Evolutionary conservation across 2,329 filamentous ascomycete genomes (phyloP), one percentile per base, ranked within the genome.

Genomic region (Botrytis aclada): DNA sequence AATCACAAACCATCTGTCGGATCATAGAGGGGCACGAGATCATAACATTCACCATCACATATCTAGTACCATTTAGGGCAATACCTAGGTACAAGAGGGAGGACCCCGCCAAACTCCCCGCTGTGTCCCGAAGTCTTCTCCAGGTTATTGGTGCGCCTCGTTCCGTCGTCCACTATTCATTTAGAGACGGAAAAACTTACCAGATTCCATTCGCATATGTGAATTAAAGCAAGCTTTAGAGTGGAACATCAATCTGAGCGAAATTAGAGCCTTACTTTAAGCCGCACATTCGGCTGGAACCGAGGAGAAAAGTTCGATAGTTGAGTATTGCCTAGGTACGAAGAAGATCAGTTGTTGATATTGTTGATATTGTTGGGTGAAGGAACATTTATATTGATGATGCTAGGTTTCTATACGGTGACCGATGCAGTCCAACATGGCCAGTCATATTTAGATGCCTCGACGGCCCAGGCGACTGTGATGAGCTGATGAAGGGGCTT

Each of bases 141-240:
- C 65, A 56, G 65, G 18, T 56, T 69, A 69, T 69, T 69, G 65
- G 65, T 69, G 65, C 65, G 65, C 65, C 16, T 69, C 65, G 47
- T 16, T 69, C 34, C 47, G n/a, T 12, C n/a, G 39, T 58, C 65
- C 65, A 69, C 65, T 56, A 56, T 67, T 67, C 34, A 56, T 67
- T 67, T 67, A n/a, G 45, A 66, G 22, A 39, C 32, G 65, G 65
- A 67, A 54, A 54, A 67, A 56, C 41, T 32, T 56, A 6, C 22
- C n/a, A 56, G 34, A 29, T 67, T 39, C 25, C 47, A 32, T 18
- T 54, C n/a, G 47, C 32, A 65, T 47, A 14, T 14, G 29, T 65
- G 43, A 54, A 66, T 54, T 25, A 39, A 39, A 54, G 64, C 32
- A 66, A 66, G 32, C 14, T 51, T 67, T 22, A 67, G 22, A 20